A percentile compares a stretch with the other conserved stretches of the same genome.
Evolutionary conservation across 139 green algal genomes (phyloP).

Genomic region (Auxenochlorella pyrenoidosa): DNA sequence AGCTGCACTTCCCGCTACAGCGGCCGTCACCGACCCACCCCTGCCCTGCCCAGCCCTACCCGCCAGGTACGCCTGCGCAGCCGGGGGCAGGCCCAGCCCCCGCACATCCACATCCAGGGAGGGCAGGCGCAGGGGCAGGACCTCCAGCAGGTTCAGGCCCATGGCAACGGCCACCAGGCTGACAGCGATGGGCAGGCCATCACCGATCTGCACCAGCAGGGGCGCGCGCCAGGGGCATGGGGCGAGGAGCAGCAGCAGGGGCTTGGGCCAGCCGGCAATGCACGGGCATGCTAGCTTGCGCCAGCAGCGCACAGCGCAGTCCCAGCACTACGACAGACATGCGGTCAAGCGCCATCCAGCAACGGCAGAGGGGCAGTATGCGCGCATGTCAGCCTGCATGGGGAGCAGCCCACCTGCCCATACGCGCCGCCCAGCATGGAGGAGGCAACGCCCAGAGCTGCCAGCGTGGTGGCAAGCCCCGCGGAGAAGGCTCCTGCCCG

Average conservation of each 20-base stretch:
- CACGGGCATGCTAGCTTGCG: background rate
- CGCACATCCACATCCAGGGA: constrained; percentile 85
- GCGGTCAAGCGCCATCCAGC: background rate
- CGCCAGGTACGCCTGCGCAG: constrained; percentile 85
- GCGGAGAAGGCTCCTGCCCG: constrained; percentile 72
- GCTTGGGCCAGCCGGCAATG: background rate
- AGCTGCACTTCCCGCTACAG: no score
- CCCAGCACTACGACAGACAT: no score
- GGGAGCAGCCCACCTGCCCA: constrained; percentile 66
- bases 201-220: constrained; percentile 7
- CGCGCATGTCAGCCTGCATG: background rate
- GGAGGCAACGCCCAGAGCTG: constrained; percentile 80
- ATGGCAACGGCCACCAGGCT: constrained; percentile 87
- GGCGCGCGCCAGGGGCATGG: background rate
- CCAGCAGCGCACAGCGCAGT: background rate
- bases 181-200: constrained; percentile 57
- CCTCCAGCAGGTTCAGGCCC: constrained; percentile 95
- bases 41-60: background rate
- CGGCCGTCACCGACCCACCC: no score
- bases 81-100: constrained; percentile 47
- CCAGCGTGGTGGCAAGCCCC: constrained; percentile 91
- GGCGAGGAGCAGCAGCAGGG: no score
- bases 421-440: constrained; percentile 84
- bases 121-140: constrained; percentile 82
- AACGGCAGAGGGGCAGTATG: background rate